A percentile compares a stretch with the other conserved stretches of the same genome.
These are phyloP conservation scores for Xylariaceae sp. DNA, from an alignment of 2,329 filamentous ascomycete species.

Conservation along the genomic window DNA sequence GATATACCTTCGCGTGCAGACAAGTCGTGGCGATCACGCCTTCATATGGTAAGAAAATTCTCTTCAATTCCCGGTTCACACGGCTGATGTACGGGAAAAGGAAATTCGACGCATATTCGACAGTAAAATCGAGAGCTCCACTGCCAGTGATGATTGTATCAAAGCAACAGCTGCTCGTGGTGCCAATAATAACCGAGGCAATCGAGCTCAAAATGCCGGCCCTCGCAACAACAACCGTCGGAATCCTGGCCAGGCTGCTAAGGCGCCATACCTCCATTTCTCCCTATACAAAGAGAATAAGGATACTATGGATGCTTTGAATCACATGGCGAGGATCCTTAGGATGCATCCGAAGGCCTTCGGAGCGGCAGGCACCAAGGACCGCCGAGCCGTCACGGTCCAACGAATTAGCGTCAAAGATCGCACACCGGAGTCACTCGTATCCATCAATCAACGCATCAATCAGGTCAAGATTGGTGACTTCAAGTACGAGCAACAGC, in stretches of 20 bases:
- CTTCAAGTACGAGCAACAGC: conserved; percentile 67
- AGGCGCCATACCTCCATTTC: conserved; percentile 82
- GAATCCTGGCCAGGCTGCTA: conserved; percentile 26
- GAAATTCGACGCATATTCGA: conserved; percentile 73
- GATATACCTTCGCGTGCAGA: conserved; percentile 28
- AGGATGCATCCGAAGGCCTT: conserved; percentile 72
- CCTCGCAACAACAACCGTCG: conserved; percentile 23
- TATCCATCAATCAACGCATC: conserved; percentile 55
- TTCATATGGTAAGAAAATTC: conserved; percentile 43
- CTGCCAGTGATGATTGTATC: conserved; percentile 51
- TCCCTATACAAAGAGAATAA: conserved; percentile 95
- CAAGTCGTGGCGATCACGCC: conserved; percentile 27
- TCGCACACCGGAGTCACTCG: conserved; percentile 53
- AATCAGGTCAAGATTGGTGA: conserved; percentile 68
- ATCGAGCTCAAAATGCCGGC: conserved; percentile 24
- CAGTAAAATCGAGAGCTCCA: conserved; percentile 71
- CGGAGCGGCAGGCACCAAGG: conserved; percentile 77
- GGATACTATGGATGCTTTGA: conserved; percentile 88
- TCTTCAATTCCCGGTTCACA: background rate
- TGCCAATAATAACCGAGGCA: conserved; percentile 28
- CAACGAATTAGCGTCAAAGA: conserved; percentile 67
- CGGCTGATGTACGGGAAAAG: conserved; percentile 25
- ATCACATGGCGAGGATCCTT: conserved; percentile 67
- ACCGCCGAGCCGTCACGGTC: conserved; percentile 77
- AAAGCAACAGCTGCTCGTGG: conserved; percentile 47